These are phyloP conservation scores for Avena insularis DNA, from an alignment of 176 grass and related monocot genomes.

Conservation along the genomic window DNA sequence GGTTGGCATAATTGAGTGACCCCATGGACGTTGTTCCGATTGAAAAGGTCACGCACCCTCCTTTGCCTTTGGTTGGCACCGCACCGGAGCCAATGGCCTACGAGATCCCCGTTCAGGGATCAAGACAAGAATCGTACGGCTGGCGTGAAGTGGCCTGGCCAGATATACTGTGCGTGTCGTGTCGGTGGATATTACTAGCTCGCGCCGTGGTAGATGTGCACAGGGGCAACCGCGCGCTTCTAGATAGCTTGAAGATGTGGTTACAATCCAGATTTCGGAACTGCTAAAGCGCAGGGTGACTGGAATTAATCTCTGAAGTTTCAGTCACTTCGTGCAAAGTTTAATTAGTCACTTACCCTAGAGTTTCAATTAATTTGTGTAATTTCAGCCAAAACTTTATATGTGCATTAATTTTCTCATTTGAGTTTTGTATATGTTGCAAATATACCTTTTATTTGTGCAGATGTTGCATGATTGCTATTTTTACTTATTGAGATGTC, in stretches of 20 bases:
- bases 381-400: too few species aligned
- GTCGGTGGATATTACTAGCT: neutral
- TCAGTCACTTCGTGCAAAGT: too few species aligned
- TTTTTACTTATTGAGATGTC: too few species aligned
- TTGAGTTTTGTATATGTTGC: too few species aligned
- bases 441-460: too few species aligned
- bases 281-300: too few species aligned
- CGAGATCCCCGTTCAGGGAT: neutral
- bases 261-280: neutral
- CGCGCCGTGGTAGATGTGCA: neutral
- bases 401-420: too few species aligned
- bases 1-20: conserved; percentile 22
- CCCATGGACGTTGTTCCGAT: conserved; percentile 17
- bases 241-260: neutral
- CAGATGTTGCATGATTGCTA: too few species aligned
- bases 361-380: too few species aligned
- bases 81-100: neutral
- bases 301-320: too few species aligned
- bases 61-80: conserved; percentile 19
- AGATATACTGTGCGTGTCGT: conserved; percentile 8
- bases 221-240: neutral
- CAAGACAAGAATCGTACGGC: conserved; percentile 9
- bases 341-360: too few species aligned
- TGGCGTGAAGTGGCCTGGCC: neutral
- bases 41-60: neutral